phyloP scores from a whole-genome alignment of 495 filamentous ascomycete species.

The Cudoniella acicularis region DNA sequence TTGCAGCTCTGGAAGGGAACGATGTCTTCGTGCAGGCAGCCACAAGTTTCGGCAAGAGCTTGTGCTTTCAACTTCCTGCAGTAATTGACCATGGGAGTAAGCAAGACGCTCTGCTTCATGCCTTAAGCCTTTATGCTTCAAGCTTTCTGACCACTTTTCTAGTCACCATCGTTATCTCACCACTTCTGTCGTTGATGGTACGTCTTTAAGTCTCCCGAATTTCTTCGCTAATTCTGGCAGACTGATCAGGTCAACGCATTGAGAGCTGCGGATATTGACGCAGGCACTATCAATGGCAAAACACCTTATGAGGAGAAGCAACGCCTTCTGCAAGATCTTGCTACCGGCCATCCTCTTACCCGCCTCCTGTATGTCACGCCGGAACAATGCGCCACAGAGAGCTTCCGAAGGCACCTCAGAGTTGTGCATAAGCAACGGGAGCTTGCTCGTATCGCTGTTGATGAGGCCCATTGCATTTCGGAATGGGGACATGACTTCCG shows the following conservation, averaged over 20 bases:
- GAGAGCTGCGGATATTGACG: constrained; percentile 66
- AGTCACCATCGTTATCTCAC: constrained; percentile 91
- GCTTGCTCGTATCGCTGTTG: constrained; percentile 79
- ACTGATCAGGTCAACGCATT: constrained; percentile 89
- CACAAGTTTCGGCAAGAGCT: constrained; percentile 93
- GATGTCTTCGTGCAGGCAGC: constrained; percentile 96
- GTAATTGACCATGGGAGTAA: constrained; percentile 80
- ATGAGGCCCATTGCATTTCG: constrained; percentile 95
- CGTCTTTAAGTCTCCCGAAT: constrained; percentile 14
- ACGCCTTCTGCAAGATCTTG: constrained; percentile 71
- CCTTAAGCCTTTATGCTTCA: too few species aligned
- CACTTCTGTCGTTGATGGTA: constrained; percentile 88
- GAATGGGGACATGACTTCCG: constrained; percentile 99
- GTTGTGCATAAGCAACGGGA: constrained; percentile 78
- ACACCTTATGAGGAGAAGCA: constrained; percentile 60
- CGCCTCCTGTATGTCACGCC: constrained; percentile 92
- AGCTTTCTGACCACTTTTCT: neutral
- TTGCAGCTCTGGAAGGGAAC: constrained; percentile 70
- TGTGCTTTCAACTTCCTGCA: constrained; percentile 92
- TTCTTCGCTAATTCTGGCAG: constrained; percentile 35
- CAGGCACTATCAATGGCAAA: constrained; percentile 83
- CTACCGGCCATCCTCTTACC: constrained; percentile 78
- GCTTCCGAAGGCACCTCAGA: constrained; percentile 69
- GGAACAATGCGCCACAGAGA: constrained; percentile 75
- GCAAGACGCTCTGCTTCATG: constrained; percentile 14